A percentile compares a stretch with the other conserved stretches of the same genome.
These are phyloP conservation scores for Coemansia sp. DNA, from an alignment of 192 early-diverging fungal species.

Conservation along the genomic window DNA sequence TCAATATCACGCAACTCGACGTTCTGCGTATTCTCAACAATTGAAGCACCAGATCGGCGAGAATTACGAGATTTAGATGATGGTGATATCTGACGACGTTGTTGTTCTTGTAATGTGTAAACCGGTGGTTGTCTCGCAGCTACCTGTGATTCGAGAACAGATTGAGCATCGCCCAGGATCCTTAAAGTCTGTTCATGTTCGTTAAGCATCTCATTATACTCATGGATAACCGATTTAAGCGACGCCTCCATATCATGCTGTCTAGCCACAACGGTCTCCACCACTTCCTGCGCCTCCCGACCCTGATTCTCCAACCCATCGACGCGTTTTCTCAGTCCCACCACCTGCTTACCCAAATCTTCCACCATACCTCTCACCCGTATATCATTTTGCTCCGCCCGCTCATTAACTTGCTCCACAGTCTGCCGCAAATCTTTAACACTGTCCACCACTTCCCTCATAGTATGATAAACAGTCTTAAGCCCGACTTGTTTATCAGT, in stretches of 20 bases:
- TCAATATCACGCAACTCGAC: not conserved
- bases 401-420: not conserved
- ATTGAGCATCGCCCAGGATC: constrained; percentile 23
- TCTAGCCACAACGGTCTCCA: constrained; percentile 3
- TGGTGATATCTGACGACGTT: not conserved
- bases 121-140: not conserved
- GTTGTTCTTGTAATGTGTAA: not conserved
- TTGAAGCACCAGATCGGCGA: not conserved
- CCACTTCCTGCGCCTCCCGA: constrained; percentile 18
- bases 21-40: not conserved
- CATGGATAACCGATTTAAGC: constrained; percentile 17
- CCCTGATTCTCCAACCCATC: not conserved
- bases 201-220: constrained; percentile 37
- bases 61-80: not conserved
- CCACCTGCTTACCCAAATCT: not conserved
- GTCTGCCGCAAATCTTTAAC: not conserved
- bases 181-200: constrained; percentile 47
- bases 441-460: not conserved
- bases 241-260: constrained; percentile 18
- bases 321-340: not conserved
- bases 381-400: not conserved
- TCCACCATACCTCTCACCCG: not conserved
- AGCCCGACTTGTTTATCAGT: not conserved
- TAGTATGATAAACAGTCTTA: not conserved
- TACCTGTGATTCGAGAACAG: constrained; percentile 23